Evolutionary conservation across 768 basidiomycete genomes (phyloP).

Genomic region (Dendrothele bispora): DNA sequence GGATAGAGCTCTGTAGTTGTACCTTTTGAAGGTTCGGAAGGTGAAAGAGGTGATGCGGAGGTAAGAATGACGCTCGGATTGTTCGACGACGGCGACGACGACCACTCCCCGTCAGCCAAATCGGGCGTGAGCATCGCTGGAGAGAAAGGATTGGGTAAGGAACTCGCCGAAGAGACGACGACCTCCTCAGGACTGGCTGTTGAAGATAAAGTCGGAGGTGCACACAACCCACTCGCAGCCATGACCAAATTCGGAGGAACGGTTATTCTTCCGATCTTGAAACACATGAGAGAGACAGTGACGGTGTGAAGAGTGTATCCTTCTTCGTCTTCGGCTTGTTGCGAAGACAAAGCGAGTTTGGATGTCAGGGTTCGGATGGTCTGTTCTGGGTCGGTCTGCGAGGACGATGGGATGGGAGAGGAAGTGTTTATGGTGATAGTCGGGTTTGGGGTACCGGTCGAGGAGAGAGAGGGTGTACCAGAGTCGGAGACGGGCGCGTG

Average conservation of each 20-base stretch:
- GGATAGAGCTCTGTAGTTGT: too few relatives aligned
- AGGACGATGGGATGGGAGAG: conserved; percentile 14
- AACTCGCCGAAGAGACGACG: too few relatives aligned
- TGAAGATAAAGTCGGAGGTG: too few relatives aligned
- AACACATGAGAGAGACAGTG: conserved; percentile 62
- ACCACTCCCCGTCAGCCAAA: too few relatives aligned
- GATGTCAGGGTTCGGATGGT: not conserved
- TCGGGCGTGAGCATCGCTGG: too few relatives aligned
- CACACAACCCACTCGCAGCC: conserved; percentile 57
- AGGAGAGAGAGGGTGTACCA: not conserved
- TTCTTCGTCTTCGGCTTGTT: conserved; percentile 48
- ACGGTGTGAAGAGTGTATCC: conserved; percentile 53
- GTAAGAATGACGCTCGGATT: too few relatives aligned
- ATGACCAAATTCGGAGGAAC: conserved; percentile 67
- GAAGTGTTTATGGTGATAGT: not conserved
- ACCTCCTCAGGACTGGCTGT: too few relatives aligned
- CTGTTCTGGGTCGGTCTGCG: conserved; percentile 42
- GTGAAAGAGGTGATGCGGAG: too few relatives aligned
- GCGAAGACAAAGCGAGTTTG: conserved; percentile 24
- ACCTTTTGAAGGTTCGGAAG: too few relatives aligned
- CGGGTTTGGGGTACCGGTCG: not conserved
- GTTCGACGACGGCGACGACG: too few relatives aligned
- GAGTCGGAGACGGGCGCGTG: conserved; percentile 3
- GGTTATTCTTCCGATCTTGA: conserved; percentile 72
- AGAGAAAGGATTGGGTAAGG: too few relatives aligned